Evolutionary conservation across 2,329 filamentous ascomycete species (phyloP).

Genomic region (Tolypocladium guangdongense): DNA sequence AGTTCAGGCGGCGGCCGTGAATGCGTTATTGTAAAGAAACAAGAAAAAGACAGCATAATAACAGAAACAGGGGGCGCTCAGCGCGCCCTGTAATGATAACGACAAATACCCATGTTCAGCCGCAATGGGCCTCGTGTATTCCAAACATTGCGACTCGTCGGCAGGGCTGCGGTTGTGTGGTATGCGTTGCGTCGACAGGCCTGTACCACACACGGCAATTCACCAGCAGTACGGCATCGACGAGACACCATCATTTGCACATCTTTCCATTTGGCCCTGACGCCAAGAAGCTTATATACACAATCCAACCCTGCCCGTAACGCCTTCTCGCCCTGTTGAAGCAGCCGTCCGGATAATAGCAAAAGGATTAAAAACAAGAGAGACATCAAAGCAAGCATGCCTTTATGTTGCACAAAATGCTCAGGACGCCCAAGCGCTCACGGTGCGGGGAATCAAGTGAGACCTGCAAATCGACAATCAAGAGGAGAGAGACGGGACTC

Average conservation of each 20-base stretch:
- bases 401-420: background rate
- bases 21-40: no score
- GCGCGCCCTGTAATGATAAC: background rate
- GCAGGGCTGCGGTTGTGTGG: no score
- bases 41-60: background rate
- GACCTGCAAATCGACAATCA: background rate
- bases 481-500: background rate
- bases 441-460: constrained; percentile 1
- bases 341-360: constrained; percentile 3
- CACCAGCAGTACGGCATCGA: background rate
- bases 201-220: no score
- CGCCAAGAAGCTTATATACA: constrained; percentile 12
- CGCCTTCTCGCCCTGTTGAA: constrained; percentile 23
- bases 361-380: background rate
- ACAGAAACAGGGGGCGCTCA: background rate
- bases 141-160: no score
- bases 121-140: no score
- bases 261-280: constrained; percentile 5
- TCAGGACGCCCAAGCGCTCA: constrained; percentile 1
- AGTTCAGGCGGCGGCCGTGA: constrained; percentile 23
- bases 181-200: background rate
- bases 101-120: background rate
- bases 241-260: background rate
- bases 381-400: constrained; percentile 1
- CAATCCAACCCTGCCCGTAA: constrained; percentile 23